These are phyloP conservation scores for Talaromyces sp. DNA, from an alignment of 2,329 filamentous ascomycete genomes.

Conservation along the genomic window DNA sequence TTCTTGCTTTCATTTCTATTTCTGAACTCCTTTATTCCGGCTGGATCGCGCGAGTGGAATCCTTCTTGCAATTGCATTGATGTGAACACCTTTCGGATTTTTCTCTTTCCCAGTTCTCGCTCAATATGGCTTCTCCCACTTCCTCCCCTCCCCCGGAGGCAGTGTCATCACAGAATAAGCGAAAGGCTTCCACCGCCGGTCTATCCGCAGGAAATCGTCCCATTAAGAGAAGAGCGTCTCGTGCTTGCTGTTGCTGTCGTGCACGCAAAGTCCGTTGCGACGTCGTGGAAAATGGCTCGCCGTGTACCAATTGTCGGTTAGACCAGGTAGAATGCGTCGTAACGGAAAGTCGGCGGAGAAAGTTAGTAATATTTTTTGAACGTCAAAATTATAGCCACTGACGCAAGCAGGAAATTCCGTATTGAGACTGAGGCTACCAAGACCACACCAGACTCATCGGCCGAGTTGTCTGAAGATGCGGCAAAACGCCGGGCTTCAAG, in stretches of 20 bases:
- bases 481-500: conserved; percentile 27
- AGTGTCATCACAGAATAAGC: conserved; percentile 43
- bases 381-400: not conserved
- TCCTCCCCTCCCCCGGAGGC: conserved; percentile 20
- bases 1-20: not conserved
- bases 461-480: conserved; percentile 32
- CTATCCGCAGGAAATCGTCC: conserved; percentile 50
- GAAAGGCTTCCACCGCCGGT: conserved; percentile 54
- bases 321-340: conserved; percentile 54
- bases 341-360: conserved; percentile 74
- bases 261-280: conserved; percentile 90
- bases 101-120: not conserved
- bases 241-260: conserved; percentile 83
- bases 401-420: conserved; percentile 34
- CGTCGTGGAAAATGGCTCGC: conserved; percentile 77
- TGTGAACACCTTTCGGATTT: not conserved
- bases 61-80: not conserved
- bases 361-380: conserved; percentile 27
- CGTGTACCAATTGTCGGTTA: conserved; percentile 76
- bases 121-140: conserved; percentile 6
- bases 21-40: not conserved
- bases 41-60: not conserved
- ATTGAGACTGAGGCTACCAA: conserved; percentile 35
- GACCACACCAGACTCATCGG: conserved; percentile 29
- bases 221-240: conserved; percentile 80